Percentiles rank a stretch among this genome's conserved stretches.
Evolutionary conservation across 441 rosid genomes (phyloP).

Genomic region (Rhodomyrtus psidioides): DNA sequence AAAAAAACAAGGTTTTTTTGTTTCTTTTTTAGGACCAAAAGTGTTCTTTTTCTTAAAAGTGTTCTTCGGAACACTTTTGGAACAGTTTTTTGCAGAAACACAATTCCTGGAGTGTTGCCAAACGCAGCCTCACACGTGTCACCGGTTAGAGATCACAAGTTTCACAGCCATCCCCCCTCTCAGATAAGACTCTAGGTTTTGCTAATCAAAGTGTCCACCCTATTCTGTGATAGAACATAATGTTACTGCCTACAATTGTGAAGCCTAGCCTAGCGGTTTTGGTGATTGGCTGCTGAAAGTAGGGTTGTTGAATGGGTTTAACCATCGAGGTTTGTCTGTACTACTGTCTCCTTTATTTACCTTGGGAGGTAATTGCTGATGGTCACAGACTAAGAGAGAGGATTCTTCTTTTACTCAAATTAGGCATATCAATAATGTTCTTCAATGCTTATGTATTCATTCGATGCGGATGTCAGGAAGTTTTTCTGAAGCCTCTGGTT

Average conservation of each 20-base stretch:
- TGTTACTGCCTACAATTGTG: neutral
- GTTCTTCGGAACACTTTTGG: too few relatives aligned
- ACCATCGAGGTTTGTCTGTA: neutral
- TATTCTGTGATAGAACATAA: neutral
- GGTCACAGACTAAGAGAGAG: too few relatives aligned
- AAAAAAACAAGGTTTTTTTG: too few relatives aligned
- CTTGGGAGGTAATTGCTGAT: neutral
- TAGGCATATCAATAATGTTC: too few relatives aligned
- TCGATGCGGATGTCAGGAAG: neutral
- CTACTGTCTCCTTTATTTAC: neutral
- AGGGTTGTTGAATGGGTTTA: neutral
- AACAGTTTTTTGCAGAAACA: too few relatives aligned
- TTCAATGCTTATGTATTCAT: neutral
- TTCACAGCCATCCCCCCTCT: neutral
- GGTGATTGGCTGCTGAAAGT: neutral
- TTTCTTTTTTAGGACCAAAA: too few relatives aligned
- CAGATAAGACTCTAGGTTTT: neutral
- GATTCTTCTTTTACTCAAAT: too few relatives aligned
- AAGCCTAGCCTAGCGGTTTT: neutral
- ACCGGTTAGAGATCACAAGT: neutral
- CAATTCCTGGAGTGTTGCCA: too few relatives aligned
- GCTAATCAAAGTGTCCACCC: neutral
- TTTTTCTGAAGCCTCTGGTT: neutral
- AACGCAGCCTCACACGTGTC: too few relatives aligned
- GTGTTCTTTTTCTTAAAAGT: too few relatives aligned